A percentile compares a stretch with the other conserved stretches of the same genome.
Evolutionary conservation across 2,329 filamentous ascomycete genomes (phyloP).

Genomic region (Penicillium corylophilum): DNA sequence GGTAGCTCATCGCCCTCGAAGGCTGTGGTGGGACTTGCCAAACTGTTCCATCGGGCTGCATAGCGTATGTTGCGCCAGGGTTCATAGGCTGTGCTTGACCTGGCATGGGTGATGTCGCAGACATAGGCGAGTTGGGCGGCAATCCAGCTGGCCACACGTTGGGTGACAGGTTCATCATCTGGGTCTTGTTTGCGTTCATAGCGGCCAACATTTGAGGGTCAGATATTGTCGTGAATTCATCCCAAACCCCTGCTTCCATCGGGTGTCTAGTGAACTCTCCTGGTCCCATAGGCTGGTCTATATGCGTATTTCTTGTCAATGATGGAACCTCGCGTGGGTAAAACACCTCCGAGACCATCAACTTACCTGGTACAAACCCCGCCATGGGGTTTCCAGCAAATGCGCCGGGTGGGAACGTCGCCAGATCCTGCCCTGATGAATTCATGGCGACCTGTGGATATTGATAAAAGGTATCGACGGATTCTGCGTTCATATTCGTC

Average conservation of each 20-base stretch:
- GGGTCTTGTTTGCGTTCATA: constrained; percentile 30
- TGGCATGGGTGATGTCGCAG: constrained; percentile 31
- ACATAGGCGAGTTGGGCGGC: constrained; percentile 29
- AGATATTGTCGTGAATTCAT: constrained; percentile 38
- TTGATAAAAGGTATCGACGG: constrained; percentile 37
- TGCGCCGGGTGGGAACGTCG: constrained; percentile 30
- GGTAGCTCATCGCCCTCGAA: constrained; percentile 36
- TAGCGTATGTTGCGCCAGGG: constrained; percentile 29
- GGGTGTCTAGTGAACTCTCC: constrained; percentile 31
- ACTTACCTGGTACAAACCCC: constrained; percentile 38
- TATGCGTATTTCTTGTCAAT: background rate
- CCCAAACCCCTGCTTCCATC: constrained; percentile 39
- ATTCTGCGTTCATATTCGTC: constrained; percentile 31
- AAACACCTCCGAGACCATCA: background rate
- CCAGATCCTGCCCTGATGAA: constrained; percentile 31
- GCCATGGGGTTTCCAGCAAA: constrained; percentile 36
- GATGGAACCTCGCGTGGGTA: background rate
- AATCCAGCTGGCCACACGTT: constrained; percentile 34
- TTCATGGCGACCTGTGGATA: constrained; percentile 38
- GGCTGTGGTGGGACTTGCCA: constrained; percentile 34
- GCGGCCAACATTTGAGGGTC: constrained; percentile 37
- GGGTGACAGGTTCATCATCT: constrained; percentile 36
- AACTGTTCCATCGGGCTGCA: constrained; percentile 38
- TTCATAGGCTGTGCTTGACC: constrained; percentile 33
- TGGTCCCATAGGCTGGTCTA: constrained; percentile 31